Evolutionary conservation across 1,284 basidiomycete genomes (phyloP), one percentile per base, ranked within the genome.

Genomic region (Athelia sp.): DNA sequence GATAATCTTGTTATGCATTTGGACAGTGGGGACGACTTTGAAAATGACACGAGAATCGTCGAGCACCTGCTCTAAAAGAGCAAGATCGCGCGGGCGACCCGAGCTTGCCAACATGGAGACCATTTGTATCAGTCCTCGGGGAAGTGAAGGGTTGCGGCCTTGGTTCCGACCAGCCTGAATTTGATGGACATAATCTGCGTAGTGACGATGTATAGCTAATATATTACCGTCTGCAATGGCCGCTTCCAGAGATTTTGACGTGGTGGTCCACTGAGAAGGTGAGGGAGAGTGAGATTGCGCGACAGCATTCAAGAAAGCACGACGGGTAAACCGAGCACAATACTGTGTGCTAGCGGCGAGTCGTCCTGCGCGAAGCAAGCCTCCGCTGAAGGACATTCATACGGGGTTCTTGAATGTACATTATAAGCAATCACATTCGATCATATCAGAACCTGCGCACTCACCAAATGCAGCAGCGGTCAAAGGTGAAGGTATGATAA

Each of bases 381-480:
- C 58, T 57, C 59, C 65, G 52, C 69, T 67, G 61, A 70, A 62
- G 69, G 70, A 78, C 78, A 81, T 81, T 78, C 78, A 80, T 77
- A 66, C 76, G 63, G 53, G 36, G 15, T 40, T 40, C 36, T n/a
- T 40, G 36, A n/a, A n/a, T 21, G 9, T 21, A 40, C 19, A n/a
- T n/a, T 40, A 8, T 40, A 8, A 40, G 15, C 15, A 6, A 6
- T 6, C 4, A 29, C 13, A 29, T 29, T 29, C 4, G 26, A 29
- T 29, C 26, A 6, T 4, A n/a, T n/a, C 6, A 29, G 26, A 13
- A 29, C 26, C 4, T 6, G 26, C 13, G 26, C 26, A 6, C 26
- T 29, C 26, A 29, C 26, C 26, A 29, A 13, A 29, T 13, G 26
- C 13, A 29, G 26, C 26, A 29, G 26, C 13, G 13, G 26, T 29